These are phyloP conservation scores for Dictyostelium purpureum DNA, from an alignment of 78 protist species.

Conservation along the genomic window DNA sequence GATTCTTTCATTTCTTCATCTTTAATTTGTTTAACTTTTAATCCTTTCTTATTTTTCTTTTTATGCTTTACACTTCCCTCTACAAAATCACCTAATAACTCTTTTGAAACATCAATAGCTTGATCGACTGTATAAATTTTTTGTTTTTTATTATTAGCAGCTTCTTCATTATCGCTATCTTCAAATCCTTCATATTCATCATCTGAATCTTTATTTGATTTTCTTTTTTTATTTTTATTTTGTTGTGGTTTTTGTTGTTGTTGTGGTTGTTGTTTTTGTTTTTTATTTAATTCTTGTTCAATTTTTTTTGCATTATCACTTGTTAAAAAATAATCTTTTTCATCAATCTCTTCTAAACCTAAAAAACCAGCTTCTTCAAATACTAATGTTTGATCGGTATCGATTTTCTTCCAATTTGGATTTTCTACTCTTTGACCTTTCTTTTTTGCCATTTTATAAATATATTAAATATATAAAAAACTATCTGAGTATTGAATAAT, in stretches of 20 bases:
- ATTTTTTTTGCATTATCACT: neutral
- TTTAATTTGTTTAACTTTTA: neutral
- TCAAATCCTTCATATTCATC: neutral
- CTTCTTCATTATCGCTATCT: neutral
- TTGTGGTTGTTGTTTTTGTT: neutral
- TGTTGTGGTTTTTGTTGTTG: neutral
- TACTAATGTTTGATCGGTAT: neutral
- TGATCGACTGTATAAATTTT: neutral
- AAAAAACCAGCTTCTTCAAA: slow-evolving; percentile 49
- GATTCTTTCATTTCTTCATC: neutral
- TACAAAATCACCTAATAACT: neutral
- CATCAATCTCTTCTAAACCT: slow-evolving; percentile 49
- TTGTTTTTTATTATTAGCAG: neutral
- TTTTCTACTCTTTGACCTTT: neutral
- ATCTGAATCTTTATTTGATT: neutral
- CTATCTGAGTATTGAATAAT: neutral
- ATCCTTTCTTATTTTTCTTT: neutral
- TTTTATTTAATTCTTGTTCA: neutral
- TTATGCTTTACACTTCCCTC: neutral
- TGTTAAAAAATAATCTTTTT: slow-evolving; percentile 12
- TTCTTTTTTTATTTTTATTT: neutral
- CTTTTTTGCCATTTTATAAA: slow-evolving; percentile 9
- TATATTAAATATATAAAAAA: neutral
- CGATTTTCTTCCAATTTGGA: slow-evolving; percentile 5
- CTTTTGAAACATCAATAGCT: neutral